Percentiles rank a stretch among this genome's conserved stretches.
Conservation (phyloP, 257 asterid species). For the Rhazya stricta region DNA sequence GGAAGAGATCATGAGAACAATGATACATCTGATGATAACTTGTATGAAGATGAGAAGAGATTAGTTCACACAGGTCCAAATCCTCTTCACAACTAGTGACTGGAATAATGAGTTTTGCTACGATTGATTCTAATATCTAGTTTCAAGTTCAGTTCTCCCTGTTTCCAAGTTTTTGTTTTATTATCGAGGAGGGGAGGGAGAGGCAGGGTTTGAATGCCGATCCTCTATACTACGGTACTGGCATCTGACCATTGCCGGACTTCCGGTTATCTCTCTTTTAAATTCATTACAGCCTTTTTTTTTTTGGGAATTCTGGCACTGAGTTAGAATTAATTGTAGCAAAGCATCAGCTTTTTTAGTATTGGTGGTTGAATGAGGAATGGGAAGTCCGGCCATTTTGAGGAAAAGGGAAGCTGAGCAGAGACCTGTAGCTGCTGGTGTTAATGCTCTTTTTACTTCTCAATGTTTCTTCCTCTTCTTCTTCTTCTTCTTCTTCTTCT, state of each 20-base stretch:
- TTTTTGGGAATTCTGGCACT: background rate
- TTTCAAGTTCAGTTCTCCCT: constrained; percentile 24
- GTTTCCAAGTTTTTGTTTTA: constrained; percentile 7
- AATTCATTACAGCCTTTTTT: background rate
- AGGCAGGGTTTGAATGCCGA: background rate
- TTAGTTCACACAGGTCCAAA: constrained; percentile 75
- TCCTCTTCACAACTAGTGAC: constrained; percentile 65
- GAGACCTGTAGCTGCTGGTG: background rate
- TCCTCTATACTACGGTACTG: background rate
- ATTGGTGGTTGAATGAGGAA: constrained; percentile 21
- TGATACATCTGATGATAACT: background rate
- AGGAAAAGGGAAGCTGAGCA: constrained; percentile 1
- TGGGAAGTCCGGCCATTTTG: background rate
- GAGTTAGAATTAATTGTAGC: constrained; percentile 56
- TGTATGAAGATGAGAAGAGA: constrained; percentile 56
- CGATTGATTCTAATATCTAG: constrained; percentile 37
- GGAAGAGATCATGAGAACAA: background rate
- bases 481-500: background rate
- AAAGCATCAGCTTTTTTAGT: constrained; percentile 29
- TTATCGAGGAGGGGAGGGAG: no score
- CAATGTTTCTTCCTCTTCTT: background rate
- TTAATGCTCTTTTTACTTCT: constrained; percentile 16
- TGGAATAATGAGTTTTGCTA: constrained; percentile 44
- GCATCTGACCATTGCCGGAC: background rate
- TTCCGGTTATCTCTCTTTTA: background rate